phyloP scores from a whole-genome alignment of 768 basidiomycete genomes.

The Boletus reticulatus region DNA sequence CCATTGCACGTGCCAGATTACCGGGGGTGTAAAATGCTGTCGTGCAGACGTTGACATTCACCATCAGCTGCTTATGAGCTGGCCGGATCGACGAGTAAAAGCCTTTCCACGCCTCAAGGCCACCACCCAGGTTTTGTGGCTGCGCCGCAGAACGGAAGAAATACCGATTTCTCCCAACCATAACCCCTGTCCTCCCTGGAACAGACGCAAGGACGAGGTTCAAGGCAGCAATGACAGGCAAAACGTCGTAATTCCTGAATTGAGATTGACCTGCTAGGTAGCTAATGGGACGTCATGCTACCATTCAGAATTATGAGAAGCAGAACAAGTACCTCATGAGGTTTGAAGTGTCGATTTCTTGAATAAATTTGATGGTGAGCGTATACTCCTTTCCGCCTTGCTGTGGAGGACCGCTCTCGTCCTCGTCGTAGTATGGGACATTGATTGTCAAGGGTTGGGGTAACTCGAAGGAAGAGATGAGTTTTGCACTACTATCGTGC shows the following conservation, averaged over 20 bases:
- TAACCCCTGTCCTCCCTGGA: slow-evolving; percentile 47
- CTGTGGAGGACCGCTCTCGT: slow-evolving; percentile 33
- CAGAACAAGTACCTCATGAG: slow-evolving; percentile 36
- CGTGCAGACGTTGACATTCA: slow-evolving; percentile 53
- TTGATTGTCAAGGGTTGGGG: slow-evolving; percentile 41
- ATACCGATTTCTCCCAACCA: slow-evolving; percentile 51
- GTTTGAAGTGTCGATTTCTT: slow-evolving; percentile 43
- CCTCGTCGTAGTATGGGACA: slow-evolving; percentile 45
- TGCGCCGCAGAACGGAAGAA: slow-evolving; percentile 43
- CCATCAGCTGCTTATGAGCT: slow-evolving; percentile 46
- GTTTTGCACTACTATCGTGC: slow-evolving; percentile 46
- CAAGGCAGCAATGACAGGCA: slow-evolving; percentile 48
- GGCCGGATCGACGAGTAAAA: slow-evolving; percentile 43
- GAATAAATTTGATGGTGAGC: slow-evolving; percentile 41
- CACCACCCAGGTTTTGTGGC: slow-evolving; percentile 42
- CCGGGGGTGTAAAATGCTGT: slow-evolving; percentile 45
- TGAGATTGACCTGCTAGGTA: slow-evolving; percentile 44
- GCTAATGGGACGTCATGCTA: slow-evolving; percentile 29
- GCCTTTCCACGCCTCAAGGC: slow-evolving; percentile 59
- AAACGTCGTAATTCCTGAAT: slow-evolving; percentile 42
- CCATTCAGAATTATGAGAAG: not conserved
- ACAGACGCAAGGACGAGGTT: slow-evolving; percentile 47
- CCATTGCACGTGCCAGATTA: slow-evolving; percentile 44
- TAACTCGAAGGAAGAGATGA: slow-evolving; percentile 41
- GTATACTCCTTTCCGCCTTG: slow-evolving; percentile 41